Evolutionary conservation across 73 alveolate species (phyloP), one percentile per base, ranked within the genome.

Genomic region (Stentor roeselii): DNA sequence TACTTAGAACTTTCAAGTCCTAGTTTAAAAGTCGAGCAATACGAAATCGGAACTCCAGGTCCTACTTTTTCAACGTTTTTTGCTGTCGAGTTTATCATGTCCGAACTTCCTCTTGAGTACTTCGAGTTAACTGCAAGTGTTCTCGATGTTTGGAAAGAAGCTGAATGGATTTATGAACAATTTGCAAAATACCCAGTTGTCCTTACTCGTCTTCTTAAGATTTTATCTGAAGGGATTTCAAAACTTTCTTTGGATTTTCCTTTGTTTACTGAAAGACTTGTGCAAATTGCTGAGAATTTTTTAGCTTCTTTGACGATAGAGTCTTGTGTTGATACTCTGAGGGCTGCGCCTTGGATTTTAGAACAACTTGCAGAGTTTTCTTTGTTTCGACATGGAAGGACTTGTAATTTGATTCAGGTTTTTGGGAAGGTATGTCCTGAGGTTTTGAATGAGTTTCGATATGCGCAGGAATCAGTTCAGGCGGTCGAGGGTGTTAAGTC

Each of bases 21-120:
- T 67, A 27, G 80, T 2, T 67, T 67, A 2, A 67, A 67, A 67
- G 37, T 21, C 14, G 80, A 67, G 2, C 80, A 67, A 32, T 67
- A 40, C 42, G 80, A 32, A 67, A 32, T 67, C 34, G 80, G 80
- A 27, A 67, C 80, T 32, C 80, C 80, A 67, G 80, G 80, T 1
- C 80, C 37, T 21, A 67, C 80, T 30, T 30, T 67, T 14, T 67
- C 80, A 1, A 30, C 27, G 1, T 34, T 67, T 21, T 67, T 21
- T 67, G n/a, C 37, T 1, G 41, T 32, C 34, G 80, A 67, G 37
- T 67, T 67, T 21, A 67, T 67, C 21, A 34, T 67, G 27, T 27
- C n/a, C 34, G 42, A 32, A 34, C 11, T 67, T 30, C 80, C 80
- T 1, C 41, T 67, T 30, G 80, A 67, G 14, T 36, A 67, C 34